A percentile compares a stretch with the other conserved stretches of the same genome.
Evolutionary conservation across 1,284 basidiomycete genomes (phyloP).

Genomic region (Ustilago shanxiensis): DNA sequence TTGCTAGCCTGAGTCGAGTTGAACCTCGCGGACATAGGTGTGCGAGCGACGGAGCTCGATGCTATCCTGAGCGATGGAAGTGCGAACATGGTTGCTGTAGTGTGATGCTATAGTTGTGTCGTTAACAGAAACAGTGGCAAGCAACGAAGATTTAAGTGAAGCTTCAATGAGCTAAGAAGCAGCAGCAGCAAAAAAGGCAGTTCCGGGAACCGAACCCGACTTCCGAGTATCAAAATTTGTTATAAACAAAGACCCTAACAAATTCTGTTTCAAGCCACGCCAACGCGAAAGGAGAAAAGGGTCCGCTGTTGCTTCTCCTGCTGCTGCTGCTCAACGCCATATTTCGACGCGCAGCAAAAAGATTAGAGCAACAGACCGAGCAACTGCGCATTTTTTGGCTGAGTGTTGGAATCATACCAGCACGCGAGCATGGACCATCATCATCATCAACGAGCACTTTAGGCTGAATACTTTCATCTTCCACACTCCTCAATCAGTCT

Average conservation of each 20-base stretch:
- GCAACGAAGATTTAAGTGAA: neutral
- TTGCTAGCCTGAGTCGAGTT: constrained; percentile 37
- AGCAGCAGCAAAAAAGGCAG: neutral
- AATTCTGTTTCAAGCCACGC: neutral
- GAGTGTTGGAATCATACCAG: neutral
- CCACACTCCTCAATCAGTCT: neutral
- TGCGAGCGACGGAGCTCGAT: constrained; percentile 7
- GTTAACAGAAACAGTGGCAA: constrained; percentile 6
- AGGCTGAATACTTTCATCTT: neutral
- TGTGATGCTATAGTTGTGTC: neutral
- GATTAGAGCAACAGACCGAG: too few relatives aligned
- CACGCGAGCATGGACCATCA: constrained; percentile 33
- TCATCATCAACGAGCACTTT: neutral
- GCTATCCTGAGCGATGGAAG: constrained; percentile 18
- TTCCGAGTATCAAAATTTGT: constrained; percentile 5
- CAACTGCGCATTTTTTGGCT: constrained; percentile 13
- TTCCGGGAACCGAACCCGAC: neutral
- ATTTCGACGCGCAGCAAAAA: constrained; percentile 5
- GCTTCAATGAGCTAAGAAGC: constrained; percentile 18
- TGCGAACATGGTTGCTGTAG: constrained; percentile 11
- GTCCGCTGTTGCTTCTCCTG: neutral
- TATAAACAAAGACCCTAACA: neutral
- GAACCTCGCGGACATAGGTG: constrained; percentile 14
- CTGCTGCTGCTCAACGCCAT: too few relatives aligned
- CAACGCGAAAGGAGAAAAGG: constrained; percentile 7